Evolutionary conservation across 1,284 basidiomycete species (phyloP).

Genomic region (Trametes polyzona): DNA sequence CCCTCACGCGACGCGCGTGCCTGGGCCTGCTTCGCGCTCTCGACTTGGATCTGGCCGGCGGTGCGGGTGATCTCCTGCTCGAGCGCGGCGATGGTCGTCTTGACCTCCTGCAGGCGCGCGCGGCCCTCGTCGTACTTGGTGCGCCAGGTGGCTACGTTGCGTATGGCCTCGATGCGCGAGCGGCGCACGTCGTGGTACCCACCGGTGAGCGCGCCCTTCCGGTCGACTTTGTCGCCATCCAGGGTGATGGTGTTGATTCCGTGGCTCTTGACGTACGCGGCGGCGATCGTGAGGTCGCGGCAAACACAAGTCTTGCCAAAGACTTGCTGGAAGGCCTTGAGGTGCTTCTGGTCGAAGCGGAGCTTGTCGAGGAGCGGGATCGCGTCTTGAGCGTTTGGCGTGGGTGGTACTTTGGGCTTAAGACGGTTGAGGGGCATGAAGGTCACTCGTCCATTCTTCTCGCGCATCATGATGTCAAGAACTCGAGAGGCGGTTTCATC

Average conservation of each 20-base stretch:
- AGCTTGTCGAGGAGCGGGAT: slow-evolving; percentile 89
- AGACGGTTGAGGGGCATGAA: slow-evolving; percentile 99
- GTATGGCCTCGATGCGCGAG: slow-evolving; percentile 89
- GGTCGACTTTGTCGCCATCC: slow-evolving; percentile 97
- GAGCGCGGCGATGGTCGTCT: slow-evolving; percentile 65
- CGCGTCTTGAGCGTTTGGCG: slow-evolving; percentile 86
- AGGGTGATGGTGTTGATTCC: slow-evolving; percentile 96
- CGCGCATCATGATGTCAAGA: slow-evolving; percentile 90
- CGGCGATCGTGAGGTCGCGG: slow-evolving; percentile 88
- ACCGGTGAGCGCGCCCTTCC: slow-evolving; percentile 94
- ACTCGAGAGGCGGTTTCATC: slow-evolving; percentile 90
- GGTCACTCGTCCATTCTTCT: slow-evolving; percentile 93
- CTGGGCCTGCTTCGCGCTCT: slow-evolving; percentile 73
- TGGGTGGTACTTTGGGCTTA: slow-evolving; percentile 68
- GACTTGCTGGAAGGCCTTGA: slow-evolving; percentile 95
- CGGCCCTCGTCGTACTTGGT: slow-evolving; percentile 72
- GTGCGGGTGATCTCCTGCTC: slow-evolving; percentile 90
- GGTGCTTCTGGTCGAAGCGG: slow-evolving; percentile 71
- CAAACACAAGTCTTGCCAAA: slow-evolving; percentile 98
- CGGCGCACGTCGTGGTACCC: slow-evolving; percentile 94
- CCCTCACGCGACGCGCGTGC: slow-evolving; percentile 72
- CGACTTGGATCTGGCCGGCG: slow-evolving; percentile 75
- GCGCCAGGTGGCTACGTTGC: slow-evolving; percentile 79
- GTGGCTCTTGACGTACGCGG: slow-evolving; percentile 94
- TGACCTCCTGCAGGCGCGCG: slow-evolving; percentile 73